Percentiles rank a stretch among this genome's conserved stretches.
phyloP scores from a whole-genome alignment of 148 eudicot species.

The Talinum fruticosum region DNA sequence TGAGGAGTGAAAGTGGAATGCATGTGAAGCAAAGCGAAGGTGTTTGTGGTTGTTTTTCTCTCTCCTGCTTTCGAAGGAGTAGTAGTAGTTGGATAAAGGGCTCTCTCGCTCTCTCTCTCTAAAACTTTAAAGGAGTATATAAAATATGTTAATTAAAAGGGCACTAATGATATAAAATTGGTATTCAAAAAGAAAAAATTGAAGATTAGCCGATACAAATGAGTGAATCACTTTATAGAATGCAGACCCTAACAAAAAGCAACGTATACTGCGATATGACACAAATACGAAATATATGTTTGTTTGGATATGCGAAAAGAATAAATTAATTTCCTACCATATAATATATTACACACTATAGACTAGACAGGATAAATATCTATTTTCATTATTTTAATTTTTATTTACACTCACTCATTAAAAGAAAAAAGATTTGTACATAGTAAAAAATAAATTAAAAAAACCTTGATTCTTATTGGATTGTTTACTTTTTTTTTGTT shows the following conservation, averaged over 20 bases:
- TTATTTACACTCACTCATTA: no score
- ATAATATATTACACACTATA: no score
- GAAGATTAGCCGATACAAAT: conserved; percentile 19
- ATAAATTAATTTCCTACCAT: no score
- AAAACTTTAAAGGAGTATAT: conserved; percentile 28
- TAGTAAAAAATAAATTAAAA: no score
- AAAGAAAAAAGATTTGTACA: no score
- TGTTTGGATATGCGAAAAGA: no score
- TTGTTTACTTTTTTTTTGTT: no score
- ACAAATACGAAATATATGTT: no score
- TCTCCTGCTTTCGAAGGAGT: conserved; percentile 14
- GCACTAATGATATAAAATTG: conserved; percentile 24
- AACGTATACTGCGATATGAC: neutral
- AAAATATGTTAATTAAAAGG: conserved; percentile 19
- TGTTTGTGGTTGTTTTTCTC: conserved; percentile 10
- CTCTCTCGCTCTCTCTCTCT: no score
- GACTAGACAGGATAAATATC: no score
- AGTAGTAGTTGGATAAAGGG: neutral
- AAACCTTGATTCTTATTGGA: no score
- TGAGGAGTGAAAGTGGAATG: conserved; percentile 67
- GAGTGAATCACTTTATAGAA: conserved; percentile 32
- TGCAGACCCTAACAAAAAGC: conserved; percentile 12
- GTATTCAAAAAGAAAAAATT: conserved; percentile 19
- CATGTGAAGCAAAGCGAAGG: conserved; percentile 77
- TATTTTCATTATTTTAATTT: no score